Base-by-base conservation (phyloP, 352 stramenopile genomes). In the Phytophthora cactorum region DNA sequence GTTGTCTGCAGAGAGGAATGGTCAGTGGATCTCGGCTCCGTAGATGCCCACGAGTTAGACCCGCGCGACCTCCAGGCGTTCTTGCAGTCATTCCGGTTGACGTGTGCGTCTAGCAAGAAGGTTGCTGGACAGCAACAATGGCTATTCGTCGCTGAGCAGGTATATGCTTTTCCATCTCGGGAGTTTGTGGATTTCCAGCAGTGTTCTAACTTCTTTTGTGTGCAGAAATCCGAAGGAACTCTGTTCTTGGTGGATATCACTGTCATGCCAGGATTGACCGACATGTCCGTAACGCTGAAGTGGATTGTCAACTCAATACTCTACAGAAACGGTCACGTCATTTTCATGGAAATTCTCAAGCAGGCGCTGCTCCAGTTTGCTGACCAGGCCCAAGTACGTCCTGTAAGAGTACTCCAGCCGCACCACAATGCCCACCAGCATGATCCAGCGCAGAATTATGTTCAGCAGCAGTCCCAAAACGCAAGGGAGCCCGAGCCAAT, bases 241-340 rank as follows among this genome's bases (percentile, higher is more conserved):
- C 62, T 92, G n/a, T 96, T 93, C 63, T 66, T 96, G 64, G 78
- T 91, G 3, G 86, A 95, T 51, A 79, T 96, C 39, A 81, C 81
- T 45, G 67, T 95, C 14, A 91, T 94, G 75, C 86, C 88, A 2
- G 86, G 85, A 6, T 74, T 91, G 22, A 77, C 81, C 2, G 89
- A 95, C 43, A 83, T 95, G 72, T 93, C 84, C 1, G 83, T 92
- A 49, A 95, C 89, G 15, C 75, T 95, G 47, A 96, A 96, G 73
- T 95, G 89, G 84, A 92, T 96, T 71, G 87, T 95, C 46, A 92
- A 93, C 59, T 93, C 86, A 41, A 52, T 96, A 51, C 64, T 95
- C 36, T 95, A 95, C 64, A 85, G 90, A 67, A 94, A 95, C 62
- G 86, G 84, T 6, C 89, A 96, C 63, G 53, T 89, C 50, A 76